Base-by-base conservation (phyloP, 2,329 filamentous ascomycete genomes). In the Xylaria arbuscula region DNA sequence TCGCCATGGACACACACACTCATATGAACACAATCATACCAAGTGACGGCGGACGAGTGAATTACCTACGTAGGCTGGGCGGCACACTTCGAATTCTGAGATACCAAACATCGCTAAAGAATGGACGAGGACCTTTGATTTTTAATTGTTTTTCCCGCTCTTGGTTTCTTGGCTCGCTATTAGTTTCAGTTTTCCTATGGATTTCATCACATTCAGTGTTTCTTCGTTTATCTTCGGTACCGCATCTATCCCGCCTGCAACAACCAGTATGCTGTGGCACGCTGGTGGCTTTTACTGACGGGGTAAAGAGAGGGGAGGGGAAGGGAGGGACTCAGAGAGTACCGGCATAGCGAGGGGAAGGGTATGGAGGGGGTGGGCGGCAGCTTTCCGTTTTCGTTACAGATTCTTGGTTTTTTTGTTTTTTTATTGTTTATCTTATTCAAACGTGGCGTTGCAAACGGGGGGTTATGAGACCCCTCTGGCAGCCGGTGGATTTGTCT, bases 51-150 rank as follows among this genome's bases (percentile, higher is more conserved):
- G 54, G 64, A 42, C 57, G 57, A 50, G 22, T 61, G 40, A 28
- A 60, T 65, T 53, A 58, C 45, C 47, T 60, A 66, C 60, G 60
- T 60, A n/a, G 47, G 56, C 50, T 62, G 62, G 69, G 62, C 62
- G 69, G 69, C 59, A 71, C 38, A 40, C 58, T 59, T 69, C 66
- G 66, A 72, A 70, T 72, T 69, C 24, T 36, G 48, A 72, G 64
- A 72, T 71, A 72, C 71, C 69, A 71, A 64, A 71, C 36, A 69
- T 67, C 22, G 59, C 64, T 71, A 70, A 66, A 22, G 32, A 56
- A 45, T 48, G 42, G 62, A 63, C 40, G 65, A 50, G 62, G 60
- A 42, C 9, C 45, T 66, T 47, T 66, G 53, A 36, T 70, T 72
- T 66, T 67, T 66, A n/a, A n/a, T 61, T 50, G 62, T 60, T 48